These are phyloP conservation scores for Taiwanofungus camphoratus DNA, from an alignment of 1,284 basidiomycete species.

Conservation along the genomic window DNA sequence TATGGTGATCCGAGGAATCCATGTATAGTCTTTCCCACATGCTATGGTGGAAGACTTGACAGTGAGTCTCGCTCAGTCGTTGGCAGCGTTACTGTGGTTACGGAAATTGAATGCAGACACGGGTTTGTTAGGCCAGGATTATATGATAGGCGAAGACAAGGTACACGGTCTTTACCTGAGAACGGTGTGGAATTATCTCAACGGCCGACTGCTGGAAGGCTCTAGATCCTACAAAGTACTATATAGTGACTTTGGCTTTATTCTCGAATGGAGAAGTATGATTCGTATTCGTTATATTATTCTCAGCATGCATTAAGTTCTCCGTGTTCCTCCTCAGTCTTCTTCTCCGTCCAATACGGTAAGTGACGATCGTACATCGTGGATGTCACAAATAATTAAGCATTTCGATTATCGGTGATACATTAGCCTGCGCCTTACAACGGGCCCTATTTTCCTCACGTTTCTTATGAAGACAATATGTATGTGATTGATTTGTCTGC, in stretches of 20 bases:
- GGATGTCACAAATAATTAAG: too few relatives aligned
- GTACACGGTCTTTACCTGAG: conserved; percentile 16
- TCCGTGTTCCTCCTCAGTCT: conserved; percentile 29
- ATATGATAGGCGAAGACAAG: conserved; percentile 48
- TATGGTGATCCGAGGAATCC: conserved; percentile 32
- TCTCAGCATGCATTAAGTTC: background rate
- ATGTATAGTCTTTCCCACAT: conserved; percentile 32
- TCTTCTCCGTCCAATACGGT: conserved; percentile 62
- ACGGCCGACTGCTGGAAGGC: conserved; percentile 26
- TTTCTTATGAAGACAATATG: conserved; percentile 55
- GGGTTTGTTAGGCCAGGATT: conserved; percentile 38
- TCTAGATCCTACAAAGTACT: conserved; percentile 45
- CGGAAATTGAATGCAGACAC: conserved; percentile 11
- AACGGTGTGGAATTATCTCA: background rate
- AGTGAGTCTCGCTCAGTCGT: conserved; percentile 16
- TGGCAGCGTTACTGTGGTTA: background rate
- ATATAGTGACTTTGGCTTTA: conserved; percentile 50
- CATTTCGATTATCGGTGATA: too few relatives aligned
- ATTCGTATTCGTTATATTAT: background rate
- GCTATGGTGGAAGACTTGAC: conserved; percentile 31
- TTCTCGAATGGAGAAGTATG: conserved; percentile 56
- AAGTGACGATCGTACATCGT: too few relatives aligned
- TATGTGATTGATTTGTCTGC: conserved; percentile 22
- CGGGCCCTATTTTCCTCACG: conserved; percentile 37
- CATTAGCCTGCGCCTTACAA: conserved; percentile 34